Conservation (phyloP, 768 basidiomycete genomes). For the Suillus bovinus region DNA sequence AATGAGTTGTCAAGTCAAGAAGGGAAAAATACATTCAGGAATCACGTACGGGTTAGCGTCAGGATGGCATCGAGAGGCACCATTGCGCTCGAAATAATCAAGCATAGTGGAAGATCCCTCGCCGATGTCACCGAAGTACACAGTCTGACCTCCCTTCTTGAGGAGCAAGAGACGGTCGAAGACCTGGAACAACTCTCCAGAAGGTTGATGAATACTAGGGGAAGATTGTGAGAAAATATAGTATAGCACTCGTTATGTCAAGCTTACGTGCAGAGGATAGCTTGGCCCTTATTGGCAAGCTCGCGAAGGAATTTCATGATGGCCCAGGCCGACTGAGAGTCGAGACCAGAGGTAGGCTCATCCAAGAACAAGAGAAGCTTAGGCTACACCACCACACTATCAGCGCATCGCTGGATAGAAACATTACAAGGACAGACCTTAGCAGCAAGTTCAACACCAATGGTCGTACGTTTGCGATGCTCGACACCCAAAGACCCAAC, state of each 20-base stretch:
- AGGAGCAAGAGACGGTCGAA: slow-evolving; percentile 74
- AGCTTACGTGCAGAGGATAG: slow-evolving; percentile 73
- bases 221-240: not conserved
- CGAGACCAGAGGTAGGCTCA: slow-evolving; percentile 57
- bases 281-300: slow-evolving; percentile 82
- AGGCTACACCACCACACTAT: slow-evolving; percentile 28
- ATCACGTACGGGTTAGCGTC: slow-evolving; percentile 71
- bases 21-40: not conserved
- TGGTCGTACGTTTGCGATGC: slow-evolving; percentile 83
- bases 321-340: slow-evolving; percentile 75
- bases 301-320: slow-evolving; percentile 80
- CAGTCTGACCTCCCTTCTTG: slow-evolving; percentile 82
- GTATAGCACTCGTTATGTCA: not conserved
- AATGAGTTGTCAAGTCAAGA: not conserved
- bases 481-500: slow-evolving; percentile 69
- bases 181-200: slow-evolving; percentile 81
- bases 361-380: slow-evolving; percentile 31
- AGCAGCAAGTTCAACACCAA: slow-evolving; percentile 89
- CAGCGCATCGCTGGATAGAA: slow-evolving; percentile 48
- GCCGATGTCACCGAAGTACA: slow-evolving; percentile 94
- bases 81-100: slow-evolving; percentile 74
- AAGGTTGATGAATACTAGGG: slow-evolving; percentile 73
- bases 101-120: slow-evolving; percentile 65
- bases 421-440: slow-evolving; percentile 75
- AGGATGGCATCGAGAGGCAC: slow-evolving; percentile 65